phyloP scores from a whole-genome alignment of 495 filamentous ascomycete genomes.

The Saxispiralis lemnorum region DNA sequence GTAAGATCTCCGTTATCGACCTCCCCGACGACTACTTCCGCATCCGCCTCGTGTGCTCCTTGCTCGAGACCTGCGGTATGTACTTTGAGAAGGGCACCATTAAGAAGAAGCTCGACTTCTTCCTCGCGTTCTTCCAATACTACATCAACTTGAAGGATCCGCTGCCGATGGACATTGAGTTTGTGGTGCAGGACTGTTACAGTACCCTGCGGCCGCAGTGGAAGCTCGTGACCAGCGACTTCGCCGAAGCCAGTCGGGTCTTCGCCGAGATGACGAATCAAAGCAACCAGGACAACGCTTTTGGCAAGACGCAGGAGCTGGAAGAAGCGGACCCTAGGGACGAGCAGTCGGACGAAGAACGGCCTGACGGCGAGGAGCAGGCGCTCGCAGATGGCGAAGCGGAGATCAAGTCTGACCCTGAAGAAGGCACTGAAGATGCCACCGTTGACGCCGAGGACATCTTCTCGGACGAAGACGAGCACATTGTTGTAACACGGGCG shows the following conservation, averaged over 20 bases:
- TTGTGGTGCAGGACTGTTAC: conserved; percentile 87
- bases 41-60: conserved; percentile 68
- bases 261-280: conserved; percentile 78
- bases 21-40: conserved; percentile 91
- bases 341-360: conserved; percentile 39
- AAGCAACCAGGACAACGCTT: conserved; percentile 63
- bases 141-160: conserved; percentile 89
- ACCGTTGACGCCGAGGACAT: conserved; percentile 31
- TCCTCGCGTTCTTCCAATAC: conserved; percentile 93
- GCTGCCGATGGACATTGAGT: conserved; percentile 92
- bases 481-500: conserved; percentile 74
- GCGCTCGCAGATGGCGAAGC: neutral
- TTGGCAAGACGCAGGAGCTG: conserved; percentile 38
- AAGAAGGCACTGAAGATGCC: conserved; percentile 15
- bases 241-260: conserved; percentile 66
- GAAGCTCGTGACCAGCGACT: conserved; percentile 53
- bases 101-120: conserved; percentile 96
- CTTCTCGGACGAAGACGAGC: conserved; percentile 43
- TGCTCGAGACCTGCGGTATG: conserved; percentile 88
- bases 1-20: conserved; percentile 57
- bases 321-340: conserved; percentile 31
- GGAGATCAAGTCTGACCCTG: conserved; percentile 18
- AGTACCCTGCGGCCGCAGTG: conserved; percentile 70
- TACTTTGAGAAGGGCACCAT: conserved; percentile 87
- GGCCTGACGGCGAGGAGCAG: conserved; percentile 38